A percentile compares a stretch with the other conserved stretches of the same genome.
phyloP scores from a whole-genome alignment of 225 moss, liverwort and hornwort genomes.

The Pseudisothecium myosuroides region DNA sequence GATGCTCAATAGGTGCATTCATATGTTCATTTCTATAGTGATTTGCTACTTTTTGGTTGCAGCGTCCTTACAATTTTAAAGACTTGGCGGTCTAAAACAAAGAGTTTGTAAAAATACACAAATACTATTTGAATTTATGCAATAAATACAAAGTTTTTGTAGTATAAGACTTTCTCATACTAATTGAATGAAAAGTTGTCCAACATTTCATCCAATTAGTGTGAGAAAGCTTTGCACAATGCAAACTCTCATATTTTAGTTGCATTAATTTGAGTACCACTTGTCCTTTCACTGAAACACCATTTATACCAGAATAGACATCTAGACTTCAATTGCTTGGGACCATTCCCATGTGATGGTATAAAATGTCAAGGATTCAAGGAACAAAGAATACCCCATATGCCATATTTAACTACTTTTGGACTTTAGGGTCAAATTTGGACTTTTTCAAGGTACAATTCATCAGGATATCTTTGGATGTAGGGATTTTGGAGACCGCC shows the following conservation, averaged over 20 bases:
- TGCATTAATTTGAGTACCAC: background rate
- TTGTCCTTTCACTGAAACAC: background rate
- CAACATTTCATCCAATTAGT: background rate
- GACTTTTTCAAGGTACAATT: too few species aligned
- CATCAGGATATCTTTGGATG: too few species aligned
- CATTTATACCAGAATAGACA: background rate
- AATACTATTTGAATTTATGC: background rate
- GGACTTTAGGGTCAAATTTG: too few species aligned
- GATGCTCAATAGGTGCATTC: background rate
- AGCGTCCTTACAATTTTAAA: rapidly evolving
- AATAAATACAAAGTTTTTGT: background rate
- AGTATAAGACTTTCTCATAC: background rate
- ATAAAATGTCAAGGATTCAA: background rate
- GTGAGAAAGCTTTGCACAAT: background rate
- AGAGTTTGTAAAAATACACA: background rate
- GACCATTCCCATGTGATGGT: too few species aligned
- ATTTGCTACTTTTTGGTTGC: background rate
- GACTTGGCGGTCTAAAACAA: rapidly evolving
- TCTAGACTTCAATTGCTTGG: too few species aligned
- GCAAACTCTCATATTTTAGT: background rate
- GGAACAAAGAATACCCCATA: background rate
- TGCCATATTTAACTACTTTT: too few species aligned
- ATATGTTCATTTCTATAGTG: background rate
- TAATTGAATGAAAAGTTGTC: background rate
- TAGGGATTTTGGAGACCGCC: too few species aligned